These are phyloP conservation scores for Thraustochytrium striatum DNA, from an alignment of 352 stramenopile genomes.

Conservation along the genomic window DNA sequence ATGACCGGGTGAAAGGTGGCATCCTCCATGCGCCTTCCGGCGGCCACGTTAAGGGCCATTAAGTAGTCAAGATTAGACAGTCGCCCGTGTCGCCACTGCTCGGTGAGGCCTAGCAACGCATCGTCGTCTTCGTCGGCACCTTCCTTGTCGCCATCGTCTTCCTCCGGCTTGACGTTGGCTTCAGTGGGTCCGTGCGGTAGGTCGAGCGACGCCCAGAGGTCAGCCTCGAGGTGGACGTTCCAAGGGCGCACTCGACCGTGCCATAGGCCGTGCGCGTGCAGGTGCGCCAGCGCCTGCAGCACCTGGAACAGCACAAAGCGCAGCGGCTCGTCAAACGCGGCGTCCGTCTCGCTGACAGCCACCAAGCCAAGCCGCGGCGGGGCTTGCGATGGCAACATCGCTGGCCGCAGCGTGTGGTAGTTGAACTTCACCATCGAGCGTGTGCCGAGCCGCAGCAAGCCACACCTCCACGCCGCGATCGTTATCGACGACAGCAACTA, in stretches of 20 bases:
- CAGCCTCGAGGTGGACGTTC: slow-evolving; percentile 38
- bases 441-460: slow-evolving; percentile 1
- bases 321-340: slow-evolving; percentile 5
- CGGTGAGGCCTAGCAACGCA: slow-evolving; percentile 67
- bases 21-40: slow-evolving; percentile 73
- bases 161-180: not conserved
- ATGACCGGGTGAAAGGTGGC: slow-evolving; percentile 81
- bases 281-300: slow-evolving; percentile 40
- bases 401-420: slow-evolving; percentile 19
- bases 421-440: slow-evolving; percentile 43
- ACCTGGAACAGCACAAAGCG: slow-evolving; percentile 50
- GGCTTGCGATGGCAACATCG: not conserved
- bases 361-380: slow-evolving; percentile 11
- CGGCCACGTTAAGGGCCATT: slow-evolving; percentile 80
- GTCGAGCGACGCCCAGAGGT: slow-evolving; percentile 49
- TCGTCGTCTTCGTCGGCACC: slow-evolving; percentile 30
- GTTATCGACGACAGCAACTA: not conserved
- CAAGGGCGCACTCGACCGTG: slow-evolving; percentile 9
- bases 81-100: slow-evolving; percentile 73
- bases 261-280: slow-evolving; percentile 45
- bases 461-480: not conserved
- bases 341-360: not conserved
- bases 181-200: not conserved
- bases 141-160: not conserved
- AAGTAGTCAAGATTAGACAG: slow-evolving; percentile 89